A percentile compares a stretch with the other conserved stretches of the same genome.
Conservation (phyloP, 2,329 filamentous ascomycete genomes). For the Fusarium phyllophilum region DNA sequence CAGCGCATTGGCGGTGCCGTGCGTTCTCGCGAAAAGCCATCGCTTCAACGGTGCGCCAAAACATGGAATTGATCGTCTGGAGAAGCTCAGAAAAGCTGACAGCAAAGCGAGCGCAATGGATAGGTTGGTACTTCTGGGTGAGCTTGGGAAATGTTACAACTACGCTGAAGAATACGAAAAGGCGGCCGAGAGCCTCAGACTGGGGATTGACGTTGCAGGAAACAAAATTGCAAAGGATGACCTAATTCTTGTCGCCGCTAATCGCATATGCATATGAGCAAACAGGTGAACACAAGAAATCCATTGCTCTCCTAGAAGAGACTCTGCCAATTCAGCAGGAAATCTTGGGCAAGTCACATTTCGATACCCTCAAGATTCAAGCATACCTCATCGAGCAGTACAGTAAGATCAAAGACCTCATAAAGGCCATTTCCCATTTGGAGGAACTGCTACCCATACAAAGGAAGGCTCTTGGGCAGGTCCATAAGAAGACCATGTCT, state of each 20-base stretch:
- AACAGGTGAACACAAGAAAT: rapidly evolving
- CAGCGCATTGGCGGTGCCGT: background rate
- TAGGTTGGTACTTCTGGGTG: background rate
- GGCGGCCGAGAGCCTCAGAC: rapidly evolving
- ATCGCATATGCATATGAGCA: background rate
- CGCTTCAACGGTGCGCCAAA: background rate
- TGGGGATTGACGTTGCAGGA: rapidly evolving
- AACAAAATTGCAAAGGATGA: background rate
- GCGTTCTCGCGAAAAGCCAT: background rate
- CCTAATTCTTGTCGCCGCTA: rapidly evolving
- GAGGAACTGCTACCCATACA: background rate
- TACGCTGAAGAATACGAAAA: background rate
- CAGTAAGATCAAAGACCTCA: rapidly evolving
- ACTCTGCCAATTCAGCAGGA: rapidly evolving
- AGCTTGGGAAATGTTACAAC: background rate
- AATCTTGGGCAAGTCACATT: rapidly evolving
- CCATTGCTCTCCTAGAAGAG: background rate
- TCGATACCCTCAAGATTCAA: background rate
- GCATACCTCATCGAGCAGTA: background rate
- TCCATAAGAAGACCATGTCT: rapidly evolving
- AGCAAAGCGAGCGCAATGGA: background rate
- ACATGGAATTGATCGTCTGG: background rate
- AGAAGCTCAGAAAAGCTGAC: background rate
- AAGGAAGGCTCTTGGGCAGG: background rate
- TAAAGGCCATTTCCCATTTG: rapidly evolving